Percentiles rank a stretch among this genome's conserved stretches.
Evolutionary conservation across 1,284 basidiomycete species (phyloP).

Genomic region (Leccinum pachyderme): DNA sequence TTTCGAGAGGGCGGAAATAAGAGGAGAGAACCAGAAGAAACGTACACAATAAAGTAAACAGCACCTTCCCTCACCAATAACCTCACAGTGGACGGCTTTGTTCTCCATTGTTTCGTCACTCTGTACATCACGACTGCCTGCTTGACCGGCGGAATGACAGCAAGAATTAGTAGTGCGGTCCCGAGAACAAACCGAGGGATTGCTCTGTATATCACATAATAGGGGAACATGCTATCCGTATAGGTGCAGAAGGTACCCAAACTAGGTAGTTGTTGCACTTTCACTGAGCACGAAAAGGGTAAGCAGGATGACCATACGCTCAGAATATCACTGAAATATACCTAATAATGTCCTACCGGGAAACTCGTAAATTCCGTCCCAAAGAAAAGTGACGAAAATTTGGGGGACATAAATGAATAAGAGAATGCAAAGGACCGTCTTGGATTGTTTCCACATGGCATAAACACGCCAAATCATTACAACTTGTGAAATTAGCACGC

Average conservation of each 20-base stretch:
- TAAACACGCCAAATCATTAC: constrained; percentile 18
- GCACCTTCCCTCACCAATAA: constrained; percentile 15
- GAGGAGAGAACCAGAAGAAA: background rate
- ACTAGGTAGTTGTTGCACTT: background rate
- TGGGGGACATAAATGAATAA: constrained; percentile 1
- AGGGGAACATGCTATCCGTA: background rate
- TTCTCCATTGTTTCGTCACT: constrained; percentile 12
- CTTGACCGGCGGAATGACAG: background rate
- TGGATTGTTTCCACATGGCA: constrained; percentile 14
- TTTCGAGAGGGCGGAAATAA: background rate
- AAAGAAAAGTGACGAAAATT: constrained; percentile 4
- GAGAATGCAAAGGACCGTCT: constrained; percentile 4
- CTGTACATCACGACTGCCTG: constrained; percentile 11
- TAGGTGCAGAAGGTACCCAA: constrained; percentile 4
- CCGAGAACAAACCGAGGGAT: constrained; percentile 12
- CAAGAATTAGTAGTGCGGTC: constrained; percentile 8
- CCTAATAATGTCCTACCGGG: constrained; percentile 3
- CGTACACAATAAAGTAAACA: constrained; percentile 19
- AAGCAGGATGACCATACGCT: background rate
- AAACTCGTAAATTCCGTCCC: constrained; percentile 4
- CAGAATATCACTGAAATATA: background rate
- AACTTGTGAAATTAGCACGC: constrained; percentile 5
- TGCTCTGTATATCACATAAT: constrained; percentile 3
- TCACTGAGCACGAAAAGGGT: background rate
- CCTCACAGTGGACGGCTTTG: constrained; percentile 4